Evolutionary conservation across 2,329 filamentous ascomycete genomes (phyloP).

Genomic region (Parafenestella ontariensis): DNA sequence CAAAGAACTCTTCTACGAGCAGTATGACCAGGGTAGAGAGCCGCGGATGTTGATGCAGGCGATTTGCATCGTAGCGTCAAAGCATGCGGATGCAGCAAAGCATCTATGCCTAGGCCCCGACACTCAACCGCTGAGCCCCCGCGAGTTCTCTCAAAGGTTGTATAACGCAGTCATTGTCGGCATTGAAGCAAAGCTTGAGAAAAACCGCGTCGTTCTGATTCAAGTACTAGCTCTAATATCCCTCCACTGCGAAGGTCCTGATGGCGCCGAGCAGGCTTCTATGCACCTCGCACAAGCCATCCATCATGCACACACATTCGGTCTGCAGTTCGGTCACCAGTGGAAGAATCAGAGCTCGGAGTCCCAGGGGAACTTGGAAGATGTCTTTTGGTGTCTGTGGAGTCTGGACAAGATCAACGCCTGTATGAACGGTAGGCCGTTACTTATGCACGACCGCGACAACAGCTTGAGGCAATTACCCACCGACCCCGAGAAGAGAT

Average conservation of each 20-base stretch:
- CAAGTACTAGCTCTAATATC: constrained; percentile 56
- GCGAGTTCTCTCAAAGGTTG: constrained; percentile 55
- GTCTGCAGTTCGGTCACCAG: constrained; percentile 53
- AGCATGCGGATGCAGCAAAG: constrained; percentile 53
- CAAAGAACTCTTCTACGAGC: constrained; percentile 50
- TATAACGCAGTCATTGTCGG: constrained; percentile 53
- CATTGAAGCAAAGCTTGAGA: constrained; percentile 51
- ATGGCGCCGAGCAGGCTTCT: constrained; percentile 56
- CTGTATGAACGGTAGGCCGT: constrained; percentile 55
- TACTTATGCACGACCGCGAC: constrained; percentile 58
- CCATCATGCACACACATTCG: constrained; percentile 58
- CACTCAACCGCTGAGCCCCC: constrained; percentile 44
- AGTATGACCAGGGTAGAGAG: constrained; percentile 45
- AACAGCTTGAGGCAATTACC: constrained; percentile 53
- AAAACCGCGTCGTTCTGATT: constrained; percentile 56
- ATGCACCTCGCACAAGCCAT: constrained; percentile 58
- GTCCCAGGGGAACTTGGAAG: constrained; percentile 50
- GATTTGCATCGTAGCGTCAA: constrained; percentile 58
- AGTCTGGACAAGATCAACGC: constrained; percentile 57
- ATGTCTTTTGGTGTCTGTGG: constrained; percentile 60
- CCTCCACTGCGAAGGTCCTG: constrained; percentile 56
- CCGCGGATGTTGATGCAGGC: constrained; percentile 53
- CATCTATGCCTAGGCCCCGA: constrained; percentile 50
- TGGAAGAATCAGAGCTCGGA: constrained; percentile 50
- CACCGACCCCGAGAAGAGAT: constrained; percentile 51